phyloP scores from a whole-genome alignment of 106 monocot genomes.

The Dendrobium nobile region DNA sequence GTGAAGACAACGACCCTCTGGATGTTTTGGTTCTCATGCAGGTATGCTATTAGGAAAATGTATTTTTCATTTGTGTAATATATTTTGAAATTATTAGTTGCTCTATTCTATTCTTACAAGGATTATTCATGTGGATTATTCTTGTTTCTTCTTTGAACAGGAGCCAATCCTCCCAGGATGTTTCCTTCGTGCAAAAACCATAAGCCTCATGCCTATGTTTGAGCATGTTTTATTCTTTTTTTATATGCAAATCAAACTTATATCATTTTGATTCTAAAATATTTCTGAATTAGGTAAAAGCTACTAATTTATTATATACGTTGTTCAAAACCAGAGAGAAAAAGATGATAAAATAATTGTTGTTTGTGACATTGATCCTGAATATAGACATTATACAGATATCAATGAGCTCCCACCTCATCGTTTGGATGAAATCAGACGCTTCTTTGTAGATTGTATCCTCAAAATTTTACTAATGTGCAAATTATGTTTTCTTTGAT shows the following conservation, averaged over 20 bases:
- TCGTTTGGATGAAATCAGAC: conserved; percentile 80
- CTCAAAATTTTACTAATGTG: conserved; percentile 4
- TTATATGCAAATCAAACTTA: too few relatives aligned
- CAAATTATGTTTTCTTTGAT: neutral
- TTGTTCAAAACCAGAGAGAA: conserved; percentile 45
- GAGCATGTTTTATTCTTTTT: too few relatives aligned
- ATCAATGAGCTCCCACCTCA: conserved; percentile 90
- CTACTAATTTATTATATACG: neutral
- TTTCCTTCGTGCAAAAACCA: too few relatives aligned
- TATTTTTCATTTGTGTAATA: too few relatives aligned
- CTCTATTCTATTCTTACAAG: too few relatives aligned
- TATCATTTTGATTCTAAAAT: conserved; percentile 5
- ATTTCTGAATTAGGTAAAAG: neutral
- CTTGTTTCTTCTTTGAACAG: too few relatives aligned
- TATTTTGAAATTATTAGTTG: too few relatives aligned
- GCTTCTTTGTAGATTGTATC: conserved; percentile 96
- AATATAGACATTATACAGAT: conserved; percentile 72
- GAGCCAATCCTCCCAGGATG: too few relatives aligned
- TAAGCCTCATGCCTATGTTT: too few relatives aligned
- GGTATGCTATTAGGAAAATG: too few relatives aligned
- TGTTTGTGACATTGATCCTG: conserved; percentile 85
- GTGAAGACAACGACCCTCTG: conserved; percentile 82
- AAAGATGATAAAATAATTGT: conserved; percentile 89
- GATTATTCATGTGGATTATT: too few relatives aligned
- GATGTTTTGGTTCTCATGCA: too few relatives aligned